A percentile compares a stretch with the other conserved stretches of the same genome.
Evolutionary conservation across 352 stramenopile genomes (phyloP).

Genomic region (Phytophthora syringae): DNA sequence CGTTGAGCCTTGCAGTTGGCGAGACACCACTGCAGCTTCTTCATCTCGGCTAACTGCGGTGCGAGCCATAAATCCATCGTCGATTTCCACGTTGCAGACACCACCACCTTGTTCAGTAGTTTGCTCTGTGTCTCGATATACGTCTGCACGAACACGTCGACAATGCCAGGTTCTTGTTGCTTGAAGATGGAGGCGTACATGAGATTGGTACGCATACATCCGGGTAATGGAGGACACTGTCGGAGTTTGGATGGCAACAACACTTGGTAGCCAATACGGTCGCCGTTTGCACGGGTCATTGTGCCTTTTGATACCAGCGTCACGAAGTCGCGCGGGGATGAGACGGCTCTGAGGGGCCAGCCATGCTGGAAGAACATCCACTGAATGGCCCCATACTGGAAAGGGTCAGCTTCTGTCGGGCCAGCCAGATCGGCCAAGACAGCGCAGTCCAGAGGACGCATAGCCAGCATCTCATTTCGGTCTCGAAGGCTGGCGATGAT

Average conservation of each 20-base stretch:
- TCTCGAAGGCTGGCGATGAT: constrained; percentile 29
- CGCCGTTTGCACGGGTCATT: constrained; percentile 34
- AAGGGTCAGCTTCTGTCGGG: constrained; percentile 40
- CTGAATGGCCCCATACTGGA: constrained; percentile 44
- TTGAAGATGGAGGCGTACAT: constrained; percentile 35
- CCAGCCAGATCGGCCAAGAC: constrained; percentile 41
- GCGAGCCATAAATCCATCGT: constrained; percentile 27
- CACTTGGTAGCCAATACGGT: constrained; percentile 52
- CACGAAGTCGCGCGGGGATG: constrained; percentile 43
- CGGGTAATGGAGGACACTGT: constrained; percentile 28
- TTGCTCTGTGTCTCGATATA: constrained; percentile 30
- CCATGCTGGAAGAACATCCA: constrained; percentile 39
- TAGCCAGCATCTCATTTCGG: constrained; percentile 32
- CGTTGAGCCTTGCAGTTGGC: constrained; percentile 27
- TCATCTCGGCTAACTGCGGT: constrained; percentile 31
- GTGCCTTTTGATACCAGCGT: constrained; percentile 37
- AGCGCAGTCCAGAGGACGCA: constrained; percentile 27
- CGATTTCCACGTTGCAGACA: constrained; percentile 29
- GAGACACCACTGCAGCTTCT: constrained; percentile 43
- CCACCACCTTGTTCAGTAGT: constrained; percentile 32
- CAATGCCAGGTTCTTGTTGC: constrained; percentile 26
- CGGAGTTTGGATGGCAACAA: constrained; percentile 50
- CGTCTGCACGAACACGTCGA: constrained; percentile 37
- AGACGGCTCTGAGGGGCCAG: constrained; percentile 31
- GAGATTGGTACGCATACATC: constrained; percentile 28